These are phyloP conservation scores for Lentinula detonsa DNA, from an alignment of 768 basidiomycete genomes.

Conservation along the genomic window DNA sequence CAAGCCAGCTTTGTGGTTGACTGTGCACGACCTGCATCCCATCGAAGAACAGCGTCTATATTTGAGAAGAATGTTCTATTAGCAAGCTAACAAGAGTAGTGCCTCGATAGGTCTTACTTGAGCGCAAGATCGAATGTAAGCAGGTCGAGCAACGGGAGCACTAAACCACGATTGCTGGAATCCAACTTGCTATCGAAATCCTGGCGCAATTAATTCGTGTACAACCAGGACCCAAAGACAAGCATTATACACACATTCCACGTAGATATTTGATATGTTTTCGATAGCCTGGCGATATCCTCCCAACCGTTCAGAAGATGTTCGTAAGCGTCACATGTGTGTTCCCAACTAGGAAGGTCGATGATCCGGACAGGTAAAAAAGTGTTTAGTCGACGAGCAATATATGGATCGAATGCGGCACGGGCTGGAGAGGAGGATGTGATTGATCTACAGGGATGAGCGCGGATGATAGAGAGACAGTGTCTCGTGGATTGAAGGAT, in stretches of 20 bases:
- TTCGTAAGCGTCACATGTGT: constrained; percentile 47
- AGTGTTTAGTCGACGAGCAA: constrained; percentile 61
- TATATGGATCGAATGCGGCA: constrained; percentile 59
- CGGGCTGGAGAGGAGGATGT: constrained; percentile 36
- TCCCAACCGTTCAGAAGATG: constrained; percentile 50
- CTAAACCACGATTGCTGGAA: constrained; percentile 43
- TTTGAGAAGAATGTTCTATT: neutral
- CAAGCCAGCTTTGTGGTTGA: constrained; percentile 46
- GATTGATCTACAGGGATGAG: constrained; percentile 27
- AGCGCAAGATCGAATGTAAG: constrained; percentile 58
- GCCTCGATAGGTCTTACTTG: constrained; percentile 40
- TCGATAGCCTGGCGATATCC: constrained; percentile 42
- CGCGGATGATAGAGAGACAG: constrained; percentile 33
- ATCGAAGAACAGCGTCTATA: constrained; percentile 54
- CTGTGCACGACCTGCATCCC: constrained; percentile 46
- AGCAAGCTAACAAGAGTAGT: neutral
- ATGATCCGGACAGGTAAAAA: constrained; percentile 66
- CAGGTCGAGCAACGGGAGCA: constrained; percentile 30
- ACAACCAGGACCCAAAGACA: neutral
- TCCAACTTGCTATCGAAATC: constrained; percentile 29
- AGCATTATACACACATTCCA: constrained; percentile 42
- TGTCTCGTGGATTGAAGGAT: constrained; percentile 35
- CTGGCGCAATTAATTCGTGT: constrained; percentile 19
- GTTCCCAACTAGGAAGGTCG: constrained; percentile 37
- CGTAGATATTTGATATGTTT: constrained; percentile 36